These are phyloP conservation scores for Auricularia sp. DNA, from an alignment of 768 basidiomycete genomes.

Conservation along the genomic window DNA sequence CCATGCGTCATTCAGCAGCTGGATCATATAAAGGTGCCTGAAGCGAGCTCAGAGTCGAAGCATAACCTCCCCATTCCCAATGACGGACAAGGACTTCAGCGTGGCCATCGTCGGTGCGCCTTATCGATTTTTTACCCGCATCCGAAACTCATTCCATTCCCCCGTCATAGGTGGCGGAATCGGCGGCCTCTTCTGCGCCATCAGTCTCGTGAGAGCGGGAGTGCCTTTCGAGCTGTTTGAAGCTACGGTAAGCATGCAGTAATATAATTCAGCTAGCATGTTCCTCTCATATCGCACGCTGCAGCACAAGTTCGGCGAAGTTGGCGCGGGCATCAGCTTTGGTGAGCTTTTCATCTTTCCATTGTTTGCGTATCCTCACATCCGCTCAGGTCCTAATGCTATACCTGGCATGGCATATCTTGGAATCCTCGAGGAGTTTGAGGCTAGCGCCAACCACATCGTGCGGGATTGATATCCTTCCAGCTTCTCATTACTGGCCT, in stretches of 20 bases:
- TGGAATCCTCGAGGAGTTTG: background rate
- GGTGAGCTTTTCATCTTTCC: background rate
- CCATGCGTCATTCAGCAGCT: too few relatives aligned
- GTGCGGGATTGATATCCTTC: too few relatives aligned
- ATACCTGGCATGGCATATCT: background rate
- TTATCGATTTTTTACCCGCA: background rate
- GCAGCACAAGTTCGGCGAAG: background rate
- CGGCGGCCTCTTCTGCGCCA: background rate
- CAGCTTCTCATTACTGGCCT: too few relatives aligned
- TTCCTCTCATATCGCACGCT: background rate
- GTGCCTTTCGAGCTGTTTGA: background rate
- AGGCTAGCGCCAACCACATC: too few relatives aligned
- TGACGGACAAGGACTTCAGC: background rate
- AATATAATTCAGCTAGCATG: background rate
- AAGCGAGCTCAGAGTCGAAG: too few relatives aligned
- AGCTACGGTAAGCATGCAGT: background rate
- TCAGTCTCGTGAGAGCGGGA: background rate
- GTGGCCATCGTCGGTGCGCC: background rate
- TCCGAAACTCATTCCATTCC: background rate
- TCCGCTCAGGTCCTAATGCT: background rate
- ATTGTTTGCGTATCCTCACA: too few relatives aligned
- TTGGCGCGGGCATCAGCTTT: background rate
- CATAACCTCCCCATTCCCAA: too few relatives aligned
- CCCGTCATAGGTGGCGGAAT: background rate
- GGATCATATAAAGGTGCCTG: too few relatives aligned